These are phyloP conservation scores for Daldinia sp. DNA, from an alignment of 2,329 filamentous ascomycete genomes.

Conservation along the genomic window DNA sequence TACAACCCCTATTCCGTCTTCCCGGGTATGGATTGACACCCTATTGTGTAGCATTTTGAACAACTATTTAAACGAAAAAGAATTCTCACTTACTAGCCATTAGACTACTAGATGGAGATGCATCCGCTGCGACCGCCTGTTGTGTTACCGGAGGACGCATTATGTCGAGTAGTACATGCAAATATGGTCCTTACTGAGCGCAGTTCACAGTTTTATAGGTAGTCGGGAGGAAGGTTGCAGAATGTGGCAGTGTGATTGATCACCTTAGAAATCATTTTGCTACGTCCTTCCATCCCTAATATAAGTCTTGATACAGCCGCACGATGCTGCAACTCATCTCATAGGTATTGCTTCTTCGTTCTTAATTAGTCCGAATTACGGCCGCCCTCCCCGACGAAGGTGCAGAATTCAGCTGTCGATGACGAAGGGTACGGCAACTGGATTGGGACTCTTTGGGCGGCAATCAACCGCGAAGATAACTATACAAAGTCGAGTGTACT, in stretches of 20 bases:
- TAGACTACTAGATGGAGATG: not conserved
- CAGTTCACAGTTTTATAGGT: not conserved
- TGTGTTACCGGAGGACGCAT: slow-evolving; percentile 2
- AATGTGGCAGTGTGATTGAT: not conserved
- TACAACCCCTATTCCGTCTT: not conserved
- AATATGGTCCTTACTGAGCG: not conserved
- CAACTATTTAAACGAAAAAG: not conserved
- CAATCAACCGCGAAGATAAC: no score
- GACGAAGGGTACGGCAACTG: not conserved
- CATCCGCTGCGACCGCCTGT: not conserved
- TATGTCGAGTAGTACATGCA: not conserved
- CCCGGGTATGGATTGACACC: not conserved
- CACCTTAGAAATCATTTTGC: not conserved
- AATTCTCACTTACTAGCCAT: not conserved
- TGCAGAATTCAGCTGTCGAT: not conserved
- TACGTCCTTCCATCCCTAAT: not conserved
- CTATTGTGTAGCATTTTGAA: not conserved
- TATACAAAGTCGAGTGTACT: not conserved
- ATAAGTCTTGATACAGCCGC: not conserved
- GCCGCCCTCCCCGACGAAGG: not conserved
- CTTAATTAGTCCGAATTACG: not conserved
- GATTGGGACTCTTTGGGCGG: not conserved
- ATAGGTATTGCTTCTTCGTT: not conserved
- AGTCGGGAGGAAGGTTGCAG: not conserved
- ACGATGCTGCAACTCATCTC: not conserved